Percentiles rank a stretch among this genome's conserved stretches.
phyloP scores from a whole-genome alignment of 176 grass and related monocot species.

The Tuctoria greenei region DNA sequence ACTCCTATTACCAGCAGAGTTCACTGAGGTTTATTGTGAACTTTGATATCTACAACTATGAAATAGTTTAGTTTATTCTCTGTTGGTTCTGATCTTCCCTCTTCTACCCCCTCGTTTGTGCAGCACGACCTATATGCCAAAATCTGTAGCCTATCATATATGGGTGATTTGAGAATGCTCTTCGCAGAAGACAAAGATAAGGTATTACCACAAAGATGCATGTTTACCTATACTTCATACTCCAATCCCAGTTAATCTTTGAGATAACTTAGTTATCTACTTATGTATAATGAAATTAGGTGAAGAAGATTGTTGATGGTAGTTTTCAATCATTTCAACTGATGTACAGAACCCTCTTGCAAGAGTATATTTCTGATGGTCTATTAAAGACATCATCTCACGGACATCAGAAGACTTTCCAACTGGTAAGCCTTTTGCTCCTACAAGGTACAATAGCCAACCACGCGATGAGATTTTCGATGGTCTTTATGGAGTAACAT shows the following conservation, averaged over 20 bases:
- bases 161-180: constrained; percentile 54
- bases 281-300: neutral
- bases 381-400: neutral
- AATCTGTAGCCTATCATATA: constrained; percentile 90
- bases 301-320: constrained; percentile 2
- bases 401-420: neutral
- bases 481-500: neutral
- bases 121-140: constrained; percentile 83
- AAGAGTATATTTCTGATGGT: neutral
- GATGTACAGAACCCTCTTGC: neutral
- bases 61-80: constrained; percentile 14
- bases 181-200: too few species aligned
- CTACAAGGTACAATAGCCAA: neutral
- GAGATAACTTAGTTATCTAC: neutral
- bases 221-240: neutral
- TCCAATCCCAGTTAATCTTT: neutral
- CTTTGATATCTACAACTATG: constrained; percentile 24
- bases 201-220: too few species aligned
- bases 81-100: constrained; percentile 30
- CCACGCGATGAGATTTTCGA: neutral
- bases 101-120: constrained; percentile 12
- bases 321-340: neutral
- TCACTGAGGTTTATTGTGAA: constrained; percentile 60
- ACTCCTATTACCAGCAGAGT: constrained; percentile 76
- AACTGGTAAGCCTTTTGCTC: neutral